Percentiles rank a stretch among this genome's conserved stretches.
Conservation (phyloP, 2,329 filamentous ascomycete species). For the Stemphylium lycopersici region DNA sequence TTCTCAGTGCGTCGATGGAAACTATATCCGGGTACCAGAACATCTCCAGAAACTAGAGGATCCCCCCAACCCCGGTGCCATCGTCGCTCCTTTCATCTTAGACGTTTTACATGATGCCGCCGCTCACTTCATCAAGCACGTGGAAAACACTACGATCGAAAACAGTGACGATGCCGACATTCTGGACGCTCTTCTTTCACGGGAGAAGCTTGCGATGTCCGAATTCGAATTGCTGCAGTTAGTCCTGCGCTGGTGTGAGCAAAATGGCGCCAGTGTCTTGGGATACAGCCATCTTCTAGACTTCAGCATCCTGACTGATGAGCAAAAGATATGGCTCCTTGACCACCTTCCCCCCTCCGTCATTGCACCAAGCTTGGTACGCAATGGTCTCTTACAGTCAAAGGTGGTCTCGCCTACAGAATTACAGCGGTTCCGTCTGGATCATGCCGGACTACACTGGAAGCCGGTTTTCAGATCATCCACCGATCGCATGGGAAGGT, state of each 20-base stretch:
- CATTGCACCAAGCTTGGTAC: constrained; percentile 36
- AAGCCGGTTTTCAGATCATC: constrained; percentile 47
- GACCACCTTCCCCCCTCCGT: constrained; percentile 38
- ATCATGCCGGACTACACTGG: constrained; percentile 47
- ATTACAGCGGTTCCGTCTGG: constrained; percentile 41
- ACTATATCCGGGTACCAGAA: constrained; percentile 47
- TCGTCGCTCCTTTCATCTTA: constrained; percentile 44
- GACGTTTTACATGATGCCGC: constrained; percentile 44
- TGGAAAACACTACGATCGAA: constrained; percentile 12
- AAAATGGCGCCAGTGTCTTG: constrained; percentile 32
- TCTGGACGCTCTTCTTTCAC: constrained; percentile 42
- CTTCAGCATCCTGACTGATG: constrained; percentile 29
- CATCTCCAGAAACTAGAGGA: constrained; percentile 23
- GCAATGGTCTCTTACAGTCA: constrained; percentile 50
- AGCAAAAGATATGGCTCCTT: constrained; percentile 50
- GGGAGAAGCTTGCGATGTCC: constrained; percentile 46
- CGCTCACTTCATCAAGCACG: constrained; percentile 20
- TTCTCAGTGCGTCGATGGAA: constrained; percentile 52
- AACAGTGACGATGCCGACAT: constrained; percentile 30
- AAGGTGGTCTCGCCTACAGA: constrained; percentile 40
- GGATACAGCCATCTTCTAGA: constrained; percentile 25
- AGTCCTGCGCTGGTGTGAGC: constrained; percentile 44
- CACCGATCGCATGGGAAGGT: constrained; percentile 45
- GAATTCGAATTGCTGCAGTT: constrained; percentile 50
- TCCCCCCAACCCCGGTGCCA: constrained; percentile 28